A percentile compares a stretch with the other conserved stretches of the same genome.
phyloP scores from a whole-genome alignment of 331 rosid genomes.

The Pyrus hybrid region DNA sequence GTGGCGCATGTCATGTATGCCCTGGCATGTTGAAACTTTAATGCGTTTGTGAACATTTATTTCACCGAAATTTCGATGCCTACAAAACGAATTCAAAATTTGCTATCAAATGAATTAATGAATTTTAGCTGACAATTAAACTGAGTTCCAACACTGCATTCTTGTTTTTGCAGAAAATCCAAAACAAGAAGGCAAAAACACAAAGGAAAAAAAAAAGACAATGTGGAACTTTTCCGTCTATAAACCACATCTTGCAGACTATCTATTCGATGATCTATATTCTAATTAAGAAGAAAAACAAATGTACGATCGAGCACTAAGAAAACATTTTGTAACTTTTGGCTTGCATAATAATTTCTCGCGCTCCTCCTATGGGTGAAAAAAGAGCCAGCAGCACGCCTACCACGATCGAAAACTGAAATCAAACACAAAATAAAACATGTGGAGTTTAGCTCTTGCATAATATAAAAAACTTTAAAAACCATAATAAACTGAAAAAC shows the following conservation, averaged over 20 bases:
- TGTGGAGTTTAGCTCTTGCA: background rate
- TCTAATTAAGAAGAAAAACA: background rate
- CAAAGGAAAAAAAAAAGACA: background rate
- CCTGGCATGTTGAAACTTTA: too few relatives aligned
- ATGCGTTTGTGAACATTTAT: too few relatives aligned
- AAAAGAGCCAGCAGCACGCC: conserved; percentile 25
- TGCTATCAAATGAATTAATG: background rate
- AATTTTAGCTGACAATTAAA: background rate
- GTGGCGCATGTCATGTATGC: too few relatives aligned
- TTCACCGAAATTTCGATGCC: too few relatives aligned
- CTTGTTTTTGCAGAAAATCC: background rate
- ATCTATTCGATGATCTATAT: background rate
- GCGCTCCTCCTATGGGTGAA: conserved; percentile 57
- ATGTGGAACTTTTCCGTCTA: background rate
- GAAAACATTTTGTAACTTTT: conserved; percentile 38
- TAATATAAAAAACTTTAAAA: too few relatives aligned
- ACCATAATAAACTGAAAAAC: background rate
- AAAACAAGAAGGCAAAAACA: background rate
- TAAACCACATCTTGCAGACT: background rate
- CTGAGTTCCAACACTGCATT: background rate
- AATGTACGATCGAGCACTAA: background rate
- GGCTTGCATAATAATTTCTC: conserved; percentile 38
- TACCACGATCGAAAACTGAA: conserved; percentile 20
- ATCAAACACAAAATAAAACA: background rate
- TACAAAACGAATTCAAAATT: too few relatives aligned